Evolutionary conservation across 164 flowering plant species (phyloP).

Genomic region (Piper betle): DNA sequence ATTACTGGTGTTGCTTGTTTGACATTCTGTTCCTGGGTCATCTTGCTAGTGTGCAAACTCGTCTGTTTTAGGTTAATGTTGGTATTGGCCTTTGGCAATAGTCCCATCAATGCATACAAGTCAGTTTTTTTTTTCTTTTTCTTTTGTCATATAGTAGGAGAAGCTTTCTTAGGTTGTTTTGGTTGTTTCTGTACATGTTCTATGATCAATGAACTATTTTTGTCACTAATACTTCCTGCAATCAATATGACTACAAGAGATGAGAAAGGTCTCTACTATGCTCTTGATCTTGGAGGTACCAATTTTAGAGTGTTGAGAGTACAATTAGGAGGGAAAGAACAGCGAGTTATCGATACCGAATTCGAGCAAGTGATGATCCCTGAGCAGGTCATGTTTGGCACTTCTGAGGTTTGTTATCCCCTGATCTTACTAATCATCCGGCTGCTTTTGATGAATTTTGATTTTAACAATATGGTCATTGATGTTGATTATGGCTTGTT

Average conservation of each 20-base stretch:
- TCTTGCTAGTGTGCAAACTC: no score
- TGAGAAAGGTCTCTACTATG: conserved; percentile 79
- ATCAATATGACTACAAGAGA: conserved; percentile 28
- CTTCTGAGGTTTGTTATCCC: conserved; percentile 51
- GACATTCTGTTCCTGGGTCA: no score
- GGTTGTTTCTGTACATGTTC: background rate
- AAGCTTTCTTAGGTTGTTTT: no score
- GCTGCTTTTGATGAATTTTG: background rate
- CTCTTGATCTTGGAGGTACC: conserved; percentile 93
- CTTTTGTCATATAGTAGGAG: no score
- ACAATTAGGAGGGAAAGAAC: conserved; percentile 66
- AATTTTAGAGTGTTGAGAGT: conserved; percentile 82
- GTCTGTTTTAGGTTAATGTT: no score
- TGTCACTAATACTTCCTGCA: background rate
- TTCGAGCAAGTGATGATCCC: conserved; percentile 79
- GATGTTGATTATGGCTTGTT: background rate
- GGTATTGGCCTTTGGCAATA: no score
- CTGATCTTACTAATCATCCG: background rate
- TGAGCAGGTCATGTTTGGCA: conserved; percentile 60
- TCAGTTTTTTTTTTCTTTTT: no score
- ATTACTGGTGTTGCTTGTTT: no score
- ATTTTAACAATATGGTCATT: background rate
- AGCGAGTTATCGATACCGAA: conserved; percentile 51
- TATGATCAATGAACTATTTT: background rate
- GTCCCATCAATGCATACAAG: no score